phyloP scores from a whole-genome alignment of 2,329 filamentous ascomycete genomes.

The Phoma sp. region DNA sequence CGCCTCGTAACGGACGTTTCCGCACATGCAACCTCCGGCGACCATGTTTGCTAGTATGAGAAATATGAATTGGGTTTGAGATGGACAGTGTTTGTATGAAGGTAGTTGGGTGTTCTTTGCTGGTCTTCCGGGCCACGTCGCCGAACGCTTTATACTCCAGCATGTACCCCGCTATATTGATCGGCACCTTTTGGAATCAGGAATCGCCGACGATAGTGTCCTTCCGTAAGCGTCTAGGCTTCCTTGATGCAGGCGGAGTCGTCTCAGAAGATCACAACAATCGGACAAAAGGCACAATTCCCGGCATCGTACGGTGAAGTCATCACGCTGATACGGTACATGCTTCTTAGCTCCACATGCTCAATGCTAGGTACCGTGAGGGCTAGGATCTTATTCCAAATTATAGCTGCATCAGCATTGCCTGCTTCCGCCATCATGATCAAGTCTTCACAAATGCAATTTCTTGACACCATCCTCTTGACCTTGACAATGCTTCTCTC shows the following conservation, averaged over 20 bases:
- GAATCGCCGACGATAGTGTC: conserved; percentile 1
- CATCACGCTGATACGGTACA: background rate
- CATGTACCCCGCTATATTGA: conserved; percentile 31
- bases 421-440: background rate
- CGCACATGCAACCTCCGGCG: conserved; percentile 58
- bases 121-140: background rate
- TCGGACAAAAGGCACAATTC: conserved; percentile 10
- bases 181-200: conserved; percentile 12
- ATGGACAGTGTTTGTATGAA: background rate
- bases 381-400: conserved; percentile 12
- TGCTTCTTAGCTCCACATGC: background rate
- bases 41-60: conserved; percentile 18
- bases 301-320: background rate
- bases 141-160: conserved; percentile 26
- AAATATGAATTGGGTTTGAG: background rate
- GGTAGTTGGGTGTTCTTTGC: background rate
- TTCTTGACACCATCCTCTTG: no score
- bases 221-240: conserved; percentile 2
- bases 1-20: conserved; percentile 55
- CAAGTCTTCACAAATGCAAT: no score
- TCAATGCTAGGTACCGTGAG: background rate
- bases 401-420: background rate
- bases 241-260: background rate
- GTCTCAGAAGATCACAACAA: background rate
- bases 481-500: background rate